Evolutionary conservation across 768 basidiomycete genomes (phyloP).

Genomic region (Amanita rubescens): DNA sequence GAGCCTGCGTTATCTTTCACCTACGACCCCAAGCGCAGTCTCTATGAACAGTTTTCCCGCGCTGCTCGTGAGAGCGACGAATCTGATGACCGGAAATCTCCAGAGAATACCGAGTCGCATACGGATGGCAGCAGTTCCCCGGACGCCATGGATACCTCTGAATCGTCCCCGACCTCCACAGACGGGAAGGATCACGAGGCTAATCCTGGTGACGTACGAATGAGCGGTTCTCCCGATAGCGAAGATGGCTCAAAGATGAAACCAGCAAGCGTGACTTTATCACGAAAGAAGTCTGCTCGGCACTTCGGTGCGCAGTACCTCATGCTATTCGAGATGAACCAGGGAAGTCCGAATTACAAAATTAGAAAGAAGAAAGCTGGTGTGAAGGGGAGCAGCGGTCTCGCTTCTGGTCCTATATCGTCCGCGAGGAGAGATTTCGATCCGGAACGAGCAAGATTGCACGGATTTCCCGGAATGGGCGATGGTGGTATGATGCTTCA

Average conservation of each 20-base stretch:
- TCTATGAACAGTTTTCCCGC: conserved; percentile 83
- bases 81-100: conserved; percentile 22
- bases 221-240: conserved; percentile 4
- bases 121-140: conserved; percentile 8
- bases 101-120: conserved; percentile 18
- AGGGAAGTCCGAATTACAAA: conserved; percentile 85
- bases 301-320: conserved; percentile 49
- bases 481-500: conserved; percentile 24
- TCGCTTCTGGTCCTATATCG: conserved; percentile 9
- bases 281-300: conserved; percentile 5
- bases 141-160: conserved; percentile 6
- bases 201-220: conserved; percentile 14
- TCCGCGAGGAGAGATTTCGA: conserved; percentile 3
- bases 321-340: conserved; percentile 66
- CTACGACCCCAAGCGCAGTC: conserved; percentile 77
- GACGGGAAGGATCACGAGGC: conserved; percentile 7
- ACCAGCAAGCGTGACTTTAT: neutral
- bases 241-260: conserved; percentile 8
- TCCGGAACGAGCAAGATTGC: conserved; percentile 11
- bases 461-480: conserved; percentile 2
- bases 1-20: conserved; percentile 87
- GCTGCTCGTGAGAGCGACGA: conserved; percentile 33
- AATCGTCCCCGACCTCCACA: neutral
- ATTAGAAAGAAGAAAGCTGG: conserved; percentile 70
- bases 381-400: conserved; percentile 25